Base-by-base conservation (phyloP, 768 basidiomycete genomes). In the Coprinopsis strossmayeri region DNA sequence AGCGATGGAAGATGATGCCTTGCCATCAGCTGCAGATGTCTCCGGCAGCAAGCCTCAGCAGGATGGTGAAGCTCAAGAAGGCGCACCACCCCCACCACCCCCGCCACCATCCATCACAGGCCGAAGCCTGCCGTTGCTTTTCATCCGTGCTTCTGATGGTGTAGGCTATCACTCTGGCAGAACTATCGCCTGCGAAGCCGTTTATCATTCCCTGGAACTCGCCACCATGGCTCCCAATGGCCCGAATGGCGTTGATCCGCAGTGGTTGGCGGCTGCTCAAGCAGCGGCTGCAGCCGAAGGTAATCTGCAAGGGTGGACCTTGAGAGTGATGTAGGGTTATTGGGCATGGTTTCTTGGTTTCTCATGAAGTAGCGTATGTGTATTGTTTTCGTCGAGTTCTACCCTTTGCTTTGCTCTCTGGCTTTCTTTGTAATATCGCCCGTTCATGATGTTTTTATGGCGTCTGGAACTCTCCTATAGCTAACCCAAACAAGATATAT, bases 141-240 rank as follows among this genome's bases (percentile, higher is more conserved):
- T 92, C 61, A 90, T 92, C 49, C 81, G 90, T 26, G 71, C 84
- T 13, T 77, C 71, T 34, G 90, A 92, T 57, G 88, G 91, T n/a
- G 81, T 91, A 25, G 90, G 90, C 3, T 92, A 91, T 62, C 87
- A 91, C 61, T 91, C 91, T 18, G 89, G 89, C 30, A 78, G 88
- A 53, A 87, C 84, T 35, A 81, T 92, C 50, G 77, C 87, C 15
- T 87, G 86, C 60, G 89, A 91, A 61, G 87, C 87, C 59, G 77
- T 87, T 15, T 87, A 88, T 64, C 80, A 83, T 57, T 64, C 71
- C 13, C 75, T 89, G 65, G 82, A 86, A 59, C 69, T 89, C 42
- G 70, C 72, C 26, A 70, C 66, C 21, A 73, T 82, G 58, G 63
- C 63, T 3, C 73, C 69, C 1, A 72, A 69, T 55, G 69, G 74